A percentile compares a stretch with the other conserved stretches of the same genome.
These are phyloP conservation scores for Trifolium dubium DNA, from an alignment of 306 rosid genomes.

Conservation along the genomic window DNA sequence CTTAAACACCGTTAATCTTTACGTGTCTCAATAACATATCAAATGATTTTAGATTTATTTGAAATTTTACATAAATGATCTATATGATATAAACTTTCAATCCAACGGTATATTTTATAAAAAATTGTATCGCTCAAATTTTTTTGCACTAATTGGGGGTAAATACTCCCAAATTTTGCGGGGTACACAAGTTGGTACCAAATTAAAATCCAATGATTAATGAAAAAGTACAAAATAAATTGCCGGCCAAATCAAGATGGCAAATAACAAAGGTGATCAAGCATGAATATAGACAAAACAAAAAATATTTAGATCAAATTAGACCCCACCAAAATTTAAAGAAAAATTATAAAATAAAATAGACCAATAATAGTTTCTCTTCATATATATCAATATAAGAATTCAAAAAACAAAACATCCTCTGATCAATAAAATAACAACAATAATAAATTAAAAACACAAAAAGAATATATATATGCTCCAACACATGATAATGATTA, in stretches of 20 bases:
- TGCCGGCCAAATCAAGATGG: background rate
- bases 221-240: background rate
- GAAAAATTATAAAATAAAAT: conserved; percentile 22
- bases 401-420: conserved; percentile 37
- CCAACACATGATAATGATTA: conserved; percentile 25
- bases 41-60: no score
- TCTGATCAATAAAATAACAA: conserved; percentile 35
- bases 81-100: no score
- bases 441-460: conserved; percentile 16
- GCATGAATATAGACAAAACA: conserved; percentile 29
- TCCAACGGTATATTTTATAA: no score
- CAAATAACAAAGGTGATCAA: background rate
- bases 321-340: conserved; percentile 49
- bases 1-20: no score
- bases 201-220: background rate
- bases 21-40: no score
- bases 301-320: conserved; percentile 20
- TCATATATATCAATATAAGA: conserved; percentile 30
- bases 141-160: no score
- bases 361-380: conserved; percentile 39
- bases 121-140: no score
- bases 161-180: no score
- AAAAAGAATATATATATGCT: conserved; percentile 5
- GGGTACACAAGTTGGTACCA: no score
- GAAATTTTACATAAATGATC: no score